These are phyloP conservation scores for Triangularia setosa DNA, from an alignment of 2,329 filamentous ascomycete genomes.

Conservation along the genomic window DNA sequence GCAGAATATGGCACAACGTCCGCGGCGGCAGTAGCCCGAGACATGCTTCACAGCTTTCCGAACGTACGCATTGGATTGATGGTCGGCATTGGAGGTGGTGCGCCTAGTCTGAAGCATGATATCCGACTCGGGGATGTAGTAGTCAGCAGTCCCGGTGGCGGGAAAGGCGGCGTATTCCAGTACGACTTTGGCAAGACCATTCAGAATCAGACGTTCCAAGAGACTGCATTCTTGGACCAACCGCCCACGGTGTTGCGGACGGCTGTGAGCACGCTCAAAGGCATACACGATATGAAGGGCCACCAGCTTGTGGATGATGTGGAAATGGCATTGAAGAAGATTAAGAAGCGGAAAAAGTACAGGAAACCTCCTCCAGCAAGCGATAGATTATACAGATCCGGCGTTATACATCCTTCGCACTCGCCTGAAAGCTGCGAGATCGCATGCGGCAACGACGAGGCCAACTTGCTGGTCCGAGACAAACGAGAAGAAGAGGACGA, in stretches of 20 bases:
- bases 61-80: slow-evolving; percentile 30
- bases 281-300: not conserved
- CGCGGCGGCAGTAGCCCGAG: slow-evolving; percentile 26
- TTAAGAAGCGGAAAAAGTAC: not conserved
- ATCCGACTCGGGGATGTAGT: slow-evolving; percentile 35
- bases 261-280: slow-evolving; percentile 8
- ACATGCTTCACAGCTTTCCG: slow-evolving; percentile 30
- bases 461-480: not conserved
- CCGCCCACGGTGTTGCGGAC: slow-evolving; percentile 1
- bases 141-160: slow-evolving; percentile 24
- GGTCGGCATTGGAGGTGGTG: slow-evolving; percentile 36
- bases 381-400: slow-evolving; percentile 4
- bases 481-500: slow-evolving; percentile 18
- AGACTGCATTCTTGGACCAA: slow-evolving; percentile 1
- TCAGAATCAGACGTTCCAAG: slow-evolving; percentile 17
- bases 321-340: not conserved
- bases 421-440: slow-evolving; percentile 2
- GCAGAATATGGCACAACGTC: slow-evolving; percentile 26
- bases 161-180: slow-evolving; percentile 27
- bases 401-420: not conserved
- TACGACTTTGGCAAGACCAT: slow-evolving; percentile 30
- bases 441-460: not conserved
- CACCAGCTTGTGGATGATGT: not conserved
- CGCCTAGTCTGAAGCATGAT: slow-evolving; percentile 35
- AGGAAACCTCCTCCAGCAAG: not conserved